Percentiles rank a stretch among this genome's conserved stretches.
Conservation (phyloP, 202 grass and related monocot genomes). For the Schoenoplectus triqueter region DNA sequence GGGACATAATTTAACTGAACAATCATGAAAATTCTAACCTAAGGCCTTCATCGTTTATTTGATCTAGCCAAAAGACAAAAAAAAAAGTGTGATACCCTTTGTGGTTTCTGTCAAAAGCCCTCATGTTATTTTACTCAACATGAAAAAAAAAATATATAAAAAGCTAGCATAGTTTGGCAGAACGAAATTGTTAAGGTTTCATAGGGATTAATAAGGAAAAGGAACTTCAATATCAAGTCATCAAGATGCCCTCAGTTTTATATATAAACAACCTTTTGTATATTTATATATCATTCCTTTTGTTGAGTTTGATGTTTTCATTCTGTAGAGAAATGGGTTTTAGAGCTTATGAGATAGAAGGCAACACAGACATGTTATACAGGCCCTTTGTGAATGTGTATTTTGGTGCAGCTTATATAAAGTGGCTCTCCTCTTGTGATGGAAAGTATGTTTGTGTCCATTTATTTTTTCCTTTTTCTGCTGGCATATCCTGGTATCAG, state of each 20-base stretch:
- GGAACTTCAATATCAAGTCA: neutral
- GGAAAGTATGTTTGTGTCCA: conserved; percentile 66
- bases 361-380: conserved; percentile 65
- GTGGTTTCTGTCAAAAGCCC: neutral
- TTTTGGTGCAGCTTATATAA: conserved; percentile 93
- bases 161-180: neutral
- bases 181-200: neutral
- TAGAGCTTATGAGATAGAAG: conserved; percentile 73
- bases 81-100: neutral
- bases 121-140: neutral
- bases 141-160: neutral
- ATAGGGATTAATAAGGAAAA: neutral
- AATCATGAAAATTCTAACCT: neutral
- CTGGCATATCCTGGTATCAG: neutral
- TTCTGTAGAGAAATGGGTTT: conserved; percentile 82
- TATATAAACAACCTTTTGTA: conserved; percentile 4
- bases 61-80: neutral
- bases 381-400: conserved; percentile 95
- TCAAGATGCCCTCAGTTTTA: neutral
- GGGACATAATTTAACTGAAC: neutral
- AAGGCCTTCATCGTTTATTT: neutral
- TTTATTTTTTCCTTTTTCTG: conserved; percentile 1
- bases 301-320: conserved; percentile 25
- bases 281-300: neutral
- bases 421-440: conserved; percentile 85